Base-by-base conservation (phyloP, 495 filamentous ascomycete species). In the Annulohypoxylon nitens region DNA sequence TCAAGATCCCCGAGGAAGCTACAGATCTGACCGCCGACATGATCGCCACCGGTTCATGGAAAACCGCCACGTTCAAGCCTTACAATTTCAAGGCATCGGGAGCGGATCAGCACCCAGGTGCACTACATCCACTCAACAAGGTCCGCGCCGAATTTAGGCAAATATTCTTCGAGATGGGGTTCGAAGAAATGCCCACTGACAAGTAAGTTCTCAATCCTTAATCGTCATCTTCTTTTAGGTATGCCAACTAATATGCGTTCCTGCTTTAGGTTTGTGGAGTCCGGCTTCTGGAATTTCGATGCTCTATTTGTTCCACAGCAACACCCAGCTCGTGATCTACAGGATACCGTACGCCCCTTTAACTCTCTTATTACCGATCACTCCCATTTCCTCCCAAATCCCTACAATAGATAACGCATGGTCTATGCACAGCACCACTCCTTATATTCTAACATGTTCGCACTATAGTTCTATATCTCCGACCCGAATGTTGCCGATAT, bases 201-300 rank as follows among this genome's bases (percentile, higher is more conserved):
- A 83, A 87, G 82, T 90, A 53, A 6, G 61, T 54, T 20, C 8
- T n/a, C 51, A 18, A 3, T 33, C 3, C 8, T 54, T 43, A 48
- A 43, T 2, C 16, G 41, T 81, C 70, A 83, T 82, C 55, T 8
- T 23, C 20, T 23, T 23, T 23, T 23, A n/a, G 14, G 4, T 1
- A 26, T 6, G 18, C 23, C 39, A 16, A 20, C 74, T 90, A 90
- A 75, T 23, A 4, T 61, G 1, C 10, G 14, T n/a, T 25, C 18
- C 33, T 55, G 39, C 11, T 26, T 7, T 12, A 75, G 72, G 20
- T 96, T 90, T 79, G 94, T 98, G 67, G 96, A 99, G 84, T 95
- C 93, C 20, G 95, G 95, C 43, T 97, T 98, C 90, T 99, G 95
- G 92, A 98, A 98, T 82, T 98, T 98, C 81, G 96, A 98, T 74